Percentiles rank a stretch among this genome's conserved stretches.
phyloP scores from a whole-genome alignment of 2,329 filamentous ascomycete genomes.

The Lachnellula suecica region DNA sequence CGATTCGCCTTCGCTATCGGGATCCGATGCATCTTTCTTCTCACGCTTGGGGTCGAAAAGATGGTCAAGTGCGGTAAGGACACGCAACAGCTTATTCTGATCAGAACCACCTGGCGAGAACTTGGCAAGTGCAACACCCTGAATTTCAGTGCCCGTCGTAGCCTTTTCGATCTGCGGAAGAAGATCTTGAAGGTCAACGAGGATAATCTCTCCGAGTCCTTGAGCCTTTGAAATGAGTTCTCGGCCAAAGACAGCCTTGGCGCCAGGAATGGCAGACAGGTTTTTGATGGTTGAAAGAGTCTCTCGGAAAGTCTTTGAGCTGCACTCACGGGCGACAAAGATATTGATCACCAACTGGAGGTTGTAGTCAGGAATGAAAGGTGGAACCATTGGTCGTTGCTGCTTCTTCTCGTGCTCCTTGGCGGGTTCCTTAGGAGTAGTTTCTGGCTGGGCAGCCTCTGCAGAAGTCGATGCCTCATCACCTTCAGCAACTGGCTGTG shows the following conservation, averaged over 20 bases:
- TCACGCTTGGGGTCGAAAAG: conserved; percentile 83
- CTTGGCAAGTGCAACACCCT: conserved; percentile 88
- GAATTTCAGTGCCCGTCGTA: conserved; percentile 87
- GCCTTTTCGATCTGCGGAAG: conserved; percentile 85
- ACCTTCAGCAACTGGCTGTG: conserved; percentile 11
- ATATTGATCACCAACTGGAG: conserved; percentile 94
- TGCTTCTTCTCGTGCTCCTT: conserved; percentile 32
- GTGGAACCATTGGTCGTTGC: conserved; percentile 65
- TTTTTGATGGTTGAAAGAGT: conserved; percentile 99
- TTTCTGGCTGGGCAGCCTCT: conserved; percentile 26
- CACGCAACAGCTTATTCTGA: conserved; percentile 90
- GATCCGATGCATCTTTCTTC: conserved; percentile 40
- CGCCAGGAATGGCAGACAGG: conserved; percentile 86
- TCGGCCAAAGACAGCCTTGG: conserved; percentile 87
- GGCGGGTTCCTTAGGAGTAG: conserved; percentile 22
- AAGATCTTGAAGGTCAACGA: conserved; percentile 80
- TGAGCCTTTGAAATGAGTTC: conserved; percentile 89
- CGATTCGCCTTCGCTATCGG: conserved; percentile 53
- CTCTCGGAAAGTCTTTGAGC: conserved; percentile 96
- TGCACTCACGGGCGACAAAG: conserved; percentile 92
- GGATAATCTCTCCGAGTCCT: conserved; percentile 77
- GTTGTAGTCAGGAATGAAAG: conserved; percentile 84
- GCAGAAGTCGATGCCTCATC: conserved; percentile 19
- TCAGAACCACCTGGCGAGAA: conserved; percentile 96
- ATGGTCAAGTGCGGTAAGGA: conserved; percentile 92